Conservation (phyloP, 1,284 basidiomycete species). For the Leccinum fuscescens region DNA sequence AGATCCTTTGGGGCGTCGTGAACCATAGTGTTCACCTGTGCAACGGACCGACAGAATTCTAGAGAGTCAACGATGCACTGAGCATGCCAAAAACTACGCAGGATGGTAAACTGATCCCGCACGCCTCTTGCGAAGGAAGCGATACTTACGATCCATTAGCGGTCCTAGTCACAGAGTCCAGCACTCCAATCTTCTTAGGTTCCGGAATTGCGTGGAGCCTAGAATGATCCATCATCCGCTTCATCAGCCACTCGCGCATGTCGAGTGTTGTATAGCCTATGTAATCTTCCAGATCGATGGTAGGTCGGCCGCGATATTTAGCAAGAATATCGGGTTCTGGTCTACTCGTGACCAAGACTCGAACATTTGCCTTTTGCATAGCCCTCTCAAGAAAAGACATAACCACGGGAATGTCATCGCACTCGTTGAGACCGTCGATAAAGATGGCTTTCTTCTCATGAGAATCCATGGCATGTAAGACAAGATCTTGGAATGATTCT, state of each 20-base stretch:
- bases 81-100: constrained; percentile 28
- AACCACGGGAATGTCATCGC: constrained; percentile 20
- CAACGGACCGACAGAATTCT: constrained; percentile 25
- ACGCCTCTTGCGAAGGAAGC: background rate
- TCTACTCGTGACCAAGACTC: constrained; percentile 25
- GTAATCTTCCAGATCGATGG: constrained; percentile 26
- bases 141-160: constrained; percentile 24
- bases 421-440: constrained; percentile 29
- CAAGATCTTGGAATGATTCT: constrained; percentile 16
- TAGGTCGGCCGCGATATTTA: constrained; percentile 20
- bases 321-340: constrained; percentile 21
- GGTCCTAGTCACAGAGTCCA: constrained; percentile 15
- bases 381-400: constrained; percentile 26
- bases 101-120: background rate
- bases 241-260: constrained; percentile 30
- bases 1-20: constrained; percentile 20
- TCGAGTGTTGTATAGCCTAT: constrained; percentile 18
- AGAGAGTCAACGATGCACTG: constrained; percentile 30
- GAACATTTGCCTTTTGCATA: constrained; percentile 25
- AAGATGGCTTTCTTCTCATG: constrained; percentile 26
- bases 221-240: constrained; percentile 24
- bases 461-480: constrained; percentile 26
- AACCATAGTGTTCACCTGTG: constrained; percentile 25
- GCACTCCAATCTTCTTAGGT: constrained; percentile 24
- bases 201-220: constrained; percentile 26